Percentiles rank a stretch among this genome's conserved stretches.
These are phyloP conservation scores for Penicillium crustosum DNA, from an alignment of 2,329 filamentous ascomycete genomes.

Conservation along the genomic window DNA sequence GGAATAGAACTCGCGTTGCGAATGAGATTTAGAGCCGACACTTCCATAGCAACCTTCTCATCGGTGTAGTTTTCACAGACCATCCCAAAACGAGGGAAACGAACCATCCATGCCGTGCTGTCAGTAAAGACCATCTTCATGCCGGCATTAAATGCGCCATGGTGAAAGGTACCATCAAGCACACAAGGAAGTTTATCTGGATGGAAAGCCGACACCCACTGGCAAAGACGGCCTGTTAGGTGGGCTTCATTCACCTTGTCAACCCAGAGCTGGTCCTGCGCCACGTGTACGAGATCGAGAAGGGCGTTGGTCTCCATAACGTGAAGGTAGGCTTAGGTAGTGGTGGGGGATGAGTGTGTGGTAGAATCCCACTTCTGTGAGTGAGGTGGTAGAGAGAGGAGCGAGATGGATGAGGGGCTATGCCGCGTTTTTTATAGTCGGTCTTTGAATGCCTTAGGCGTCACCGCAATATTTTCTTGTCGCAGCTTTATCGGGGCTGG, in stretches of 20 bases:
- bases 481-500: too few species aligned
- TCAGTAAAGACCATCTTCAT: constrained; percentile 37
- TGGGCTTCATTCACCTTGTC: constrained; percentile 24
- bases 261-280: constrained; percentile 25
- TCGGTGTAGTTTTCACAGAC: constrained; percentile 29
- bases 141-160: constrained; percentile 36
- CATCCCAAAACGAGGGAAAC: constrained; percentile 32
- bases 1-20: constrained; percentile 28
- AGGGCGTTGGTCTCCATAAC: constrained; percentile 27
- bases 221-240: constrained; percentile 21
- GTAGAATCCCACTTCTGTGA: too few species aligned
- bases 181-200: too few species aligned
- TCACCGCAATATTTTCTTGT: too few species aligned
- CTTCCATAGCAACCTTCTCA: constrained; percentile 36
- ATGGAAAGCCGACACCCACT: too few species aligned
- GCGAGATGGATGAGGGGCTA: too few species aligned
- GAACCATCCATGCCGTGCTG: constrained; percentile 30
- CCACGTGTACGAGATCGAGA: constrained; percentile 21
- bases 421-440: too few species aligned
- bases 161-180: too few species aligned
- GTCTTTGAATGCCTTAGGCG: too few species aligned
- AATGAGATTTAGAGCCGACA: constrained; percentile 29
- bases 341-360: background rate
- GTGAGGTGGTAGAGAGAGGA: too few species aligned
- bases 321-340: background rate